Evolutionary conservation across 306 rosid species (phyloP).

Genomic region (Dalbergia cultrata): DNA sequence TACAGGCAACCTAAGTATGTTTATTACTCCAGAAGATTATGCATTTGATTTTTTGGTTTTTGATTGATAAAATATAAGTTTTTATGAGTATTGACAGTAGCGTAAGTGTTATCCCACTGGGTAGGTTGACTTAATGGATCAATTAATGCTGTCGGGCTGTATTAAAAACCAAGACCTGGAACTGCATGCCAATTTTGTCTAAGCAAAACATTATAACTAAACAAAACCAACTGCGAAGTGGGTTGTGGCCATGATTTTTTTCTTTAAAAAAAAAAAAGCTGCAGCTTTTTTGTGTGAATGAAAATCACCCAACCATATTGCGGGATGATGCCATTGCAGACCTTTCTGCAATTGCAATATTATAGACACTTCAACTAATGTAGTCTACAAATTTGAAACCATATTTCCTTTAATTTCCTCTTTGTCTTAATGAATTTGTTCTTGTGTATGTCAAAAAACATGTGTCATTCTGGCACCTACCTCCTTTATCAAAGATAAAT

Average conservation of each 20-base stretch:
- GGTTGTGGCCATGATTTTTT: no score
- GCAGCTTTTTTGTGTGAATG: background rate
- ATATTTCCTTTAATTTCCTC: background rate
- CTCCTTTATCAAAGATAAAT: conserved; percentile 65
- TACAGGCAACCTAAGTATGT: background rate
- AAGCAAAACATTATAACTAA: background rate
- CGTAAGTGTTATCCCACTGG: no score
- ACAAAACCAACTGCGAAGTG: background rate
- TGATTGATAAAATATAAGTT: background rate
- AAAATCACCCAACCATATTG: background rate
- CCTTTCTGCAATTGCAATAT: background rate
- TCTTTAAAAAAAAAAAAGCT: background rate
- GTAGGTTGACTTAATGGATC: background rate
- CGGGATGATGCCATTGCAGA: background rate
- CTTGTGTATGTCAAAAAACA: background rate
- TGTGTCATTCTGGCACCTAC: conserved; percentile 39
- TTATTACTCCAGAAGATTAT: background rate
- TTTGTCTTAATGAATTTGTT: background rate
- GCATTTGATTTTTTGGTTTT: background rate
- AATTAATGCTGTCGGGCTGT: background rate
- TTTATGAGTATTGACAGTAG: background rate
- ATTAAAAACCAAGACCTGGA: background rate
- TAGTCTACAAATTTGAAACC: background rate
- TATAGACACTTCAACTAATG: background rate
- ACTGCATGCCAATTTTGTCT: background rate